Percentiles rank a stretch among this genome's conserved stretches.
These are phyloP conservation scores for Calamus simplicifolius DNA, from an alignment of 176 grass and related monocot genomes.

Conservation along the genomic window DNA sequence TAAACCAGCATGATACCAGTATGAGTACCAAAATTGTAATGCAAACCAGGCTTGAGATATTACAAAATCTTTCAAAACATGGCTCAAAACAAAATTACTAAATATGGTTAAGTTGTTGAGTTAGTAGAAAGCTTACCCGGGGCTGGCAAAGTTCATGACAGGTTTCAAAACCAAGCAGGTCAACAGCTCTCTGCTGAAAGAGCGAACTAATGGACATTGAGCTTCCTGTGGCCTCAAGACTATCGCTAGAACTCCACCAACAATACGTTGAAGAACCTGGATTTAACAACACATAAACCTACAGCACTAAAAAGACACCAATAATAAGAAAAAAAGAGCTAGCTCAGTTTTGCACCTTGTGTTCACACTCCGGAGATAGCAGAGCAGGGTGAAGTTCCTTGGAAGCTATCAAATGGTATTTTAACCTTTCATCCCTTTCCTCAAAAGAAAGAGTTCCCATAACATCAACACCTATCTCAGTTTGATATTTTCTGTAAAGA, in stretches of 20 bases:
- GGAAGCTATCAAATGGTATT: constrained; percentile 73
- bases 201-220: constrained; percentile 75
- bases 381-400: constrained; percentile 93
- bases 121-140: constrained; percentile 48
- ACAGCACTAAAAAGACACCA: constrained; percentile 3
- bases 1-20: too few species aligned
- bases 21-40: too few species aligned
- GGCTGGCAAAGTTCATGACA: constrained; percentile 83
- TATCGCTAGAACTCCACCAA: constrained; percentile 71
- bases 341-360: constrained; percentile 50
- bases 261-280: constrained; percentile 89
- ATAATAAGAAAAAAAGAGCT: constrained; percentile 8
- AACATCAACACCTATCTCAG: constrained; percentile 68
- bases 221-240: constrained; percentile 85
- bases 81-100: too few species aligned
- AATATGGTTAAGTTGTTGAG: too few species aligned
- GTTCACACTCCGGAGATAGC: constrained; percentile 89
- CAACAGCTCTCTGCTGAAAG: constrained; percentile 75
- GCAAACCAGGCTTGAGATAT: too few species aligned
- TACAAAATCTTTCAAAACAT: too few species aligned
- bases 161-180: constrained; percentile 83
- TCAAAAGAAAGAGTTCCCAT: constrained; percentile 90
- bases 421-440: constrained; percentile 93
- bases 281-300: constrained; percentile 20
- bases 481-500: constrained; percentile 81